These are phyloP conservation scores for Cubamyces sp. DNA, from an alignment of 768 basidiomycete species.

Conservation along the genomic window DNA sequence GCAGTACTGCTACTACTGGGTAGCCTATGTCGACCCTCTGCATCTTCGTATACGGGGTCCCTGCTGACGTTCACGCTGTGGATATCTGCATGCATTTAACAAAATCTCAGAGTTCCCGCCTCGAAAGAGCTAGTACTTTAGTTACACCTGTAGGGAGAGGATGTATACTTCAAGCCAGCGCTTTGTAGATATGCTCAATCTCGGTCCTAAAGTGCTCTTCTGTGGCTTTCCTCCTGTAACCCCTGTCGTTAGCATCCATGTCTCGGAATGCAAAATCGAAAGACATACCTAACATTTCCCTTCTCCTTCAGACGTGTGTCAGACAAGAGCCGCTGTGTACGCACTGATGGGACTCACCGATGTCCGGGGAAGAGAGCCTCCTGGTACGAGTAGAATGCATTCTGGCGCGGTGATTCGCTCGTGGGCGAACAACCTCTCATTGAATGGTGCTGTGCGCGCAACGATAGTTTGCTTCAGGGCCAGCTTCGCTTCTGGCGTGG, in stretches of 20 bases:
- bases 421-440: constrained; percentile 31
- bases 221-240: constrained; percentile 20
- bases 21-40: too few relatives aligned
- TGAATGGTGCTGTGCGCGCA: constrained; percentile 32
- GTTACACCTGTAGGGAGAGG: background rate
- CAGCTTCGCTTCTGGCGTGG: background rate
- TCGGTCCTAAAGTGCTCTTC: constrained; percentile 15
- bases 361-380: constrained; percentile 22
- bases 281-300: constrained; percentile 19
- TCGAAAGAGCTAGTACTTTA: background rate
- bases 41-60: too few relatives aligned
- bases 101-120: background rate
- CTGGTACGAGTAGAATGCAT: constrained; percentile 32
- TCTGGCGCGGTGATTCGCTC: constrained; percentile 33
- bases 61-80: too few relatives aligned
- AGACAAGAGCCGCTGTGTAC: background rate
- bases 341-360: constrained; percentile 10
- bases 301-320: constrained; percentile 16
- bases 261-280: too few relatives aligned
- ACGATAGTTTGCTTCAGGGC: constrained; percentile 33
- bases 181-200: constrained; percentile 7
- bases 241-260: background rate
- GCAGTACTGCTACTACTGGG: too few relatives aligned
- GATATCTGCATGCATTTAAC: background rate
- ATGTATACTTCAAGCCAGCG: background rate